Conservation (phyloP, 192 early-diverging fungal genomes). For the Diversispora eburnea region DNA sequence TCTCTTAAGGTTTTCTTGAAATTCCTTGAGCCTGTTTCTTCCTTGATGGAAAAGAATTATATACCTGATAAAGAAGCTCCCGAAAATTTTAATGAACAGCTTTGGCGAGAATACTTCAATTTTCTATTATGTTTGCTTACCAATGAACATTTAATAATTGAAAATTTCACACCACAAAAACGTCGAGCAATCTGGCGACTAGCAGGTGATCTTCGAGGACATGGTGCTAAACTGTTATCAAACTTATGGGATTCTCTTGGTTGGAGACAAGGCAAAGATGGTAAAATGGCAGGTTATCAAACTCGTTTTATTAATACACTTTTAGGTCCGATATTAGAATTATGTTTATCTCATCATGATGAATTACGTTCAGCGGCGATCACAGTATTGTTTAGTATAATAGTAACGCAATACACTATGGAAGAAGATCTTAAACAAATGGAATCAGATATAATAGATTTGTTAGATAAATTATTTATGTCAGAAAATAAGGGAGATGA, state of each 20-base stretch:
- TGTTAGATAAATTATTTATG: slow-evolving; percentile 42
- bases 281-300: slow-evolving; percentile 29
- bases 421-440: slow-evolving; percentile 30
- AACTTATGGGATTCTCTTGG: slow-evolving; percentile 50
- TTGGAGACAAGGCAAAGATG: slow-evolving; percentile 22
- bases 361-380: slow-evolving; percentile 36
- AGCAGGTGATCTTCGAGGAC: slow-evolving; percentile 58
- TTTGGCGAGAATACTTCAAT: slow-evolving; percentile 29
- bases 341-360: slow-evolving; percentile 40
- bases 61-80: slow-evolving; percentile 18
- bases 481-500: slow-evolving; percentile 39
- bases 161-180: slow-evolving; percentile 53
- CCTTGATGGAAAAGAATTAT: slow-evolving; percentile 25
- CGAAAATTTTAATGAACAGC: slow-evolving; percentile 21
- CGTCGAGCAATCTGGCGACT: slow-evolving; percentile 55
- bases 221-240: slow-evolving; percentile 50
- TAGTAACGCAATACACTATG: slow-evolving; percentile 34
- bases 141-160: slow-evolving; percentile 53
- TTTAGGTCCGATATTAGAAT: slow-evolving; percentile 36
- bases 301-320: slow-evolving; percentile 29
- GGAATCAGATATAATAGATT: slow-evolving; percentile 36
- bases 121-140: slow-evolving; percentile 50
- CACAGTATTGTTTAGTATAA: slow-evolving; percentile 35
- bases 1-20: slow-evolving; percentile 41
- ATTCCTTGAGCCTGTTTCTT: slow-evolving; percentile 25